Evolutionary conservation across 2,329 filamentous ascomycete species (phyloP).

Genomic region (Pyrenophora seminiperda): DNA sequence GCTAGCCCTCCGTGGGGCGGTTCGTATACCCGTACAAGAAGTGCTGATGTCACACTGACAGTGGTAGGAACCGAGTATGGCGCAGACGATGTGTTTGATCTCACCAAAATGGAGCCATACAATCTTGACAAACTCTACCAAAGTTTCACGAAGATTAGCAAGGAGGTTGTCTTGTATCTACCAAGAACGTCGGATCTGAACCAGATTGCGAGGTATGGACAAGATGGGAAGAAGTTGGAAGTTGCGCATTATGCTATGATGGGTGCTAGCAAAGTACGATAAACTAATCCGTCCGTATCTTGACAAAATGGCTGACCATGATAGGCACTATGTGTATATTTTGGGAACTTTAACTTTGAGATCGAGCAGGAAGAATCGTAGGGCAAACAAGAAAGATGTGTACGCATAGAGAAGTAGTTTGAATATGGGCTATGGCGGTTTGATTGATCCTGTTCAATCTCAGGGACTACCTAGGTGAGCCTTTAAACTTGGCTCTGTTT

Average conservation of each 20-base stretch:
- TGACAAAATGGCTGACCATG: background rate
- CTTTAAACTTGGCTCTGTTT: constrained; percentile 51
- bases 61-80: constrained; percentile 65
- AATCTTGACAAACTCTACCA: constrained; percentile 55
- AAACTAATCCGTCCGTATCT: background rate
- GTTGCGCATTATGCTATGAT: constrained; percentile 82
- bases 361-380: constrained; percentile 21
- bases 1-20: constrained; percentile 77
- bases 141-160: constrained; percentile 47
- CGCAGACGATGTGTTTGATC: constrained; percentile 74
- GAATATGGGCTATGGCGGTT: too few relatives aligned
- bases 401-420: background rate
- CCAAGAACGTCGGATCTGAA: constrained; percentile 63
- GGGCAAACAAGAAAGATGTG: background rate
- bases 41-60: constrained; percentile 10
- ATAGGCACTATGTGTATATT: constrained; percentile 63
- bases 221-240: constrained; percentile 42
- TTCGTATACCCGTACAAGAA: constrained; percentile 41
- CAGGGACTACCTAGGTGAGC: constrained; percentile 52
- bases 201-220: constrained; percentile 44
- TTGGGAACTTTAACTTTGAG: constrained; percentile 57
- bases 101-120: constrained; percentile 88
- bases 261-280: constrained; percentile 78
- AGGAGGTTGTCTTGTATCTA: constrained; percentile 74
- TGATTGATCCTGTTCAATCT: background rate